Evolutionary conservation across 129 eudicot species (phyloP).

Genomic region (Centaurea solstitialis): DNA sequence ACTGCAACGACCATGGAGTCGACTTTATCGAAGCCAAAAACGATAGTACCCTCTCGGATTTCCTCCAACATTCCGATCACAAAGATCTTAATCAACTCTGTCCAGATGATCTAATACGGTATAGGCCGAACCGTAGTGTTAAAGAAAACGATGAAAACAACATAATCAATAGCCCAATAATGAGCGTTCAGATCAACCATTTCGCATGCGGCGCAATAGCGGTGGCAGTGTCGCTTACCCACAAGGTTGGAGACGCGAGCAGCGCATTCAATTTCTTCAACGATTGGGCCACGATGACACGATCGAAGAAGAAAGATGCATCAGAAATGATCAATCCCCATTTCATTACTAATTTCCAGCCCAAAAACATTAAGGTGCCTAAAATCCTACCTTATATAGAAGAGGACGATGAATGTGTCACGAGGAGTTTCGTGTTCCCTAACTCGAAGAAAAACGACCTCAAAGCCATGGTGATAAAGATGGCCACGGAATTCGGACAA

Average conservation of each 20-base stretch:
- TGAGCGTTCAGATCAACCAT: constrained; percentile 17
- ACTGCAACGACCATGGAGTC: constrained; percentile 30
- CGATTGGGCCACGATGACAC: constrained; percentile 1
- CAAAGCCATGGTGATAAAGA: not conserved
- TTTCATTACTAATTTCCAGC: not conserved
- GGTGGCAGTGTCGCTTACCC: not conserved
- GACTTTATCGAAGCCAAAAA: constrained; percentile 26
- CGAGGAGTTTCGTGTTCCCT: constrained; percentile 1
- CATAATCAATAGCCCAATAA: not conserved
- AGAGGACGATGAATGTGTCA: not conserved
- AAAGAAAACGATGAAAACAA: not conserved
- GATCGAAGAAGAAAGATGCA: not conserved
- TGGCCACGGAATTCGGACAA: not conserved
- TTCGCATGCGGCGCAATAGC: constrained; percentile 12
- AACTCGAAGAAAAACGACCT: not conserved
- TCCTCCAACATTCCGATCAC: not conserved
- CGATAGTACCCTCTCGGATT: not conserved
- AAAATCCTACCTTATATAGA: not conserved
- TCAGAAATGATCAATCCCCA: not conserved
- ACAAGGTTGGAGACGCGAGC: constrained; percentile 17
- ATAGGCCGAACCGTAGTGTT: not conserved
- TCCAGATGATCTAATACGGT: constrained; percentile 20
- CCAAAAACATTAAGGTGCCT: not conserved
- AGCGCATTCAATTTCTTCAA: not conserved
- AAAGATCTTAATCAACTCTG: constrained; percentile 27